These are phyloP conservation scores for Dendryphion nanum DNA, from an alignment of 2,329 filamentous ascomycete genomes.

Conservation along the genomic window DNA sequence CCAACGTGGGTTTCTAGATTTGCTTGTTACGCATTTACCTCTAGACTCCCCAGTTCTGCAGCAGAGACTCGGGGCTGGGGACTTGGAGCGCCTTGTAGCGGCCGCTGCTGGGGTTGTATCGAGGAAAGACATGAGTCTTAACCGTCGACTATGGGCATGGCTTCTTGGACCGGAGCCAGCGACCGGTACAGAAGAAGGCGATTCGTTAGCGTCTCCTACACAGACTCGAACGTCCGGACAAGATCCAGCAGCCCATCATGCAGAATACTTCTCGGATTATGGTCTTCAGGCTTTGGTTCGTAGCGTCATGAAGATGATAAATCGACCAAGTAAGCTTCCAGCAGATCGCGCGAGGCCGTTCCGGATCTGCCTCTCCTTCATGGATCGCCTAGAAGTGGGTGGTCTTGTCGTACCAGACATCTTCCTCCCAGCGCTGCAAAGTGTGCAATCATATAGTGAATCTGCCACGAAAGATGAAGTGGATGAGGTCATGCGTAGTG, in stretches of 20 bases:
- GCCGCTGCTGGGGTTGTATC: conserved; percentile 86
- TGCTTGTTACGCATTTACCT: conserved; percentile 87
- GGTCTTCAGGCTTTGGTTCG: conserved; percentile 72
- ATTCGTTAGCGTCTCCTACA: conserved; percentile 35
- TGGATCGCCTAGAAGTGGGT: conserved; percentile 98
- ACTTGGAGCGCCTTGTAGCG: conserved; percentile 77
- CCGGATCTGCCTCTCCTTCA: conserved; percentile 87
- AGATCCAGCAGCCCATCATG: conserved; percentile 48
- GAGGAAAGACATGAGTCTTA: conserved; percentile 93
- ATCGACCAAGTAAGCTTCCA: conserved; percentile 53
- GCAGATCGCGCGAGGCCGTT: conserved; percentile 79
- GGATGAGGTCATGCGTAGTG: conserved; percentile 84
- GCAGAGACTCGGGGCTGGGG: conserved; percentile 66
- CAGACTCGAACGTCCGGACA: conserved; percentile 49
- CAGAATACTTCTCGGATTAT: conserved; percentile 74
- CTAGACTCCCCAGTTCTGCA: conserved; percentile 81
- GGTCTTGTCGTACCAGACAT: conserved; percentile 83
- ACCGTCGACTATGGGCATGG: conserved; percentile 94
- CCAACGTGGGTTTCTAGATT: conserved; percentile 88
- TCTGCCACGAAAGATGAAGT: conserved; percentile 69
- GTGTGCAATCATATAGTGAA: conserved; percentile 71
- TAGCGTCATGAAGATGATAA: conserved; percentile 76
- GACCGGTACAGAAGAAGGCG: conserved; percentile 36
- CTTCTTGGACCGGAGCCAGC: conserved; percentile 75
- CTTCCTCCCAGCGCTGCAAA: conserved; percentile 82